These are phyloP conservation scores for Trichoderma polysporum DNA, from an alignment of 2,329 filamentous ascomycete species.

Conservation along the genomic window DNA sequence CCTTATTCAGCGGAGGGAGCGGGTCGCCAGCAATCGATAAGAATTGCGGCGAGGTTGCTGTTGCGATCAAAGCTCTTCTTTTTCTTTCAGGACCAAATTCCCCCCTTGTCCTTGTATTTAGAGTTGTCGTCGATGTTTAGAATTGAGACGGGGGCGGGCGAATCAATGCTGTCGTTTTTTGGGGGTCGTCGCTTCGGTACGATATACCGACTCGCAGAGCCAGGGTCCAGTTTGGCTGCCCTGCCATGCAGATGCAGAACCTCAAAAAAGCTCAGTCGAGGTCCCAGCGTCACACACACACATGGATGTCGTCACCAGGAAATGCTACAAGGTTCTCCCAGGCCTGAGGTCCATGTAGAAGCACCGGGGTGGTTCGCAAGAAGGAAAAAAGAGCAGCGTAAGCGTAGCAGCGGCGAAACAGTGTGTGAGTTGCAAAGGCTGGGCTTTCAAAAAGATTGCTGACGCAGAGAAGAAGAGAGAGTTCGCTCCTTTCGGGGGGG, in stretches of 20 bases:
- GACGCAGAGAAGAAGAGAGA: not conserved
- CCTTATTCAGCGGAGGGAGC: constrained; percentile 1
- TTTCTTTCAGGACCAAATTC: not conserved
- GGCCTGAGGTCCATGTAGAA: not conserved
- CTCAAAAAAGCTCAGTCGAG: not conserved
- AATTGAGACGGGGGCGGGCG: not conserved
- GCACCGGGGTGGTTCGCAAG: not conserved
- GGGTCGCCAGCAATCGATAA: constrained; percentile 14
- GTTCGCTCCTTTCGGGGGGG: not conserved
- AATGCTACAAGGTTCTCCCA: not conserved
- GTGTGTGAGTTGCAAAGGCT: not conserved
- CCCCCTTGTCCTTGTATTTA: not conserved
- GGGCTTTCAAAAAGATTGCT: not conserved
- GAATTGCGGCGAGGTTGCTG: constrained; percentile 1
- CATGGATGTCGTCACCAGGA: constrained; percentile 10
- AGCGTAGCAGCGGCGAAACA: not conserved
- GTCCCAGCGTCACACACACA: not conserved
- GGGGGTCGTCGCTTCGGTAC: constrained; percentile 3
- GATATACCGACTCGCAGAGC: constrained; percentile 9
- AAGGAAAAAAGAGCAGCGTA: not conserved
- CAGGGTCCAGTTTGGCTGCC: not conserved
- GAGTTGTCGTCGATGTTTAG: not conserved
- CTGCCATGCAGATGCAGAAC: constrained; percentile 14
- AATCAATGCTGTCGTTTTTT: not conserved
- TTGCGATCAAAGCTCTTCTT: constrained; percentile 2